A percentile compares a stretch with the other conserved stretches of the same genome.
Conservation (phyloP, 108 stramenopile genomes). For the Parietichytrium sp. region DNA sequence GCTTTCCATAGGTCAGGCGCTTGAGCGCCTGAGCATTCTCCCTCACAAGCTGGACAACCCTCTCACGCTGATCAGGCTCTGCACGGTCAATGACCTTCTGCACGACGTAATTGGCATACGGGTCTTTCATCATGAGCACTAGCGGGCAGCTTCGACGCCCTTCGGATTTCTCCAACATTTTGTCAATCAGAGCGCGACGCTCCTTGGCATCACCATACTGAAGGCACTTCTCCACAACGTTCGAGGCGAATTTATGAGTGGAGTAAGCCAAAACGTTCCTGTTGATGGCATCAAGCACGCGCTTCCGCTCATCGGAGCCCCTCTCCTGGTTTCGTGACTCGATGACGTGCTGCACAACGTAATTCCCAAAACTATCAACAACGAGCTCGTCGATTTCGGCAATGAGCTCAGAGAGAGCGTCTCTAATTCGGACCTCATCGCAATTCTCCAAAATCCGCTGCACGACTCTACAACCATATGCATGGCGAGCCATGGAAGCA, state of each 20-base stretch:
- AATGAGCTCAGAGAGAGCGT: conserved; percentile 80
- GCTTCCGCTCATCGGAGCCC: conserved; percentile 54
- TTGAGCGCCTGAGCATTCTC: conserved; percentile 3
- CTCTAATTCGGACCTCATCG: conserved; percentile 72
- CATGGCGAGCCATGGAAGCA: conserved; percentile 88
- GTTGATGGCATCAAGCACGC: conserved; percentile 70
- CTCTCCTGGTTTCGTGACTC: conserved; percentile 76
- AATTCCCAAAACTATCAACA: conserved; percentile 92
- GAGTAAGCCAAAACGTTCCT: conserved; percentile 79
- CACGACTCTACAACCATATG: conserved; percentile 95
- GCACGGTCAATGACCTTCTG: conserved; percentile 93
- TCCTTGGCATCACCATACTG: conserved; percentile 82
- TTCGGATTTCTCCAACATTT: conserved; percentile 63
- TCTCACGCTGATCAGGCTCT: conserved; percentile 57
- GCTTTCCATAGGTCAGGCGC: conserved; percentile 14
- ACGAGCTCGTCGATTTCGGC: conserved; percentile 86
- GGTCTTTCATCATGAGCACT: conserved; percentile 89
- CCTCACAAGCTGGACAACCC: background rate
- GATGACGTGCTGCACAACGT: conserved; percentile 84
- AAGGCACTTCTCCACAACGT: conserved; percentile 92
- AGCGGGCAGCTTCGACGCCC: conserved; percentile 47
- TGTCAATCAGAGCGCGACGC: conserved; percentile 56
- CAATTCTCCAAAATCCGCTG: conserved; percentile 91
- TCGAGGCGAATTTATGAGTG: conserved; percentile 95
- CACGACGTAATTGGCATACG: conserved; percentile 96